A percentile compares a stretch with the other conserved stretches of the same genome.
Conservation (phyloP, 257 asterid genomes). For the Solanum pennellii region DNA sequence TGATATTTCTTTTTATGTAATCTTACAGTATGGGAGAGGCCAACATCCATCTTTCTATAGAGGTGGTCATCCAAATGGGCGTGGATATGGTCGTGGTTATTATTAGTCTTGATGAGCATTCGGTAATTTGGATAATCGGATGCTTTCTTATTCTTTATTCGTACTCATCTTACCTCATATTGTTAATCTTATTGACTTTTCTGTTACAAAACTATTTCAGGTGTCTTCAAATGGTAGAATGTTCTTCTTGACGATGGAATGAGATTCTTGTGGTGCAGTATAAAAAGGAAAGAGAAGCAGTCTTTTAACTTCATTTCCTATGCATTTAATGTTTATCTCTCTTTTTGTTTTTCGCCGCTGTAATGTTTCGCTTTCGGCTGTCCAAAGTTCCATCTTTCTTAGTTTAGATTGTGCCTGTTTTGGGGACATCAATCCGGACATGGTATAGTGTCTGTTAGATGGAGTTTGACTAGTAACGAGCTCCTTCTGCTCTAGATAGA, state of each 20-base stretch:
- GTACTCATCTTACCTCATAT: background rate
- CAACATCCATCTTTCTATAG: slow-evolving; percentile 23
- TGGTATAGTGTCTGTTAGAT: slow-evolving; percentile 11
- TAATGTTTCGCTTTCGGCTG: background rate
- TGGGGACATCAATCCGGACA: slow-evolving; percentile 7
- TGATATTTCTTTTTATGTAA: slow-evolving; percentile 5
- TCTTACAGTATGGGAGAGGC: slow-evolving; percentile 30
- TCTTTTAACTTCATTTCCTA: background rate
- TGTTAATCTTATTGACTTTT: slow-evolving; percentile 1
- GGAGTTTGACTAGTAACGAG: slow-evolving; percentile 11
- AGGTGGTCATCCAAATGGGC: slow-evolving; percentile 29
- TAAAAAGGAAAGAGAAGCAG: background rate
- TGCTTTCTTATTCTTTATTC: background rate
- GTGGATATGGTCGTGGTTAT: slow-evolving; percentile 25
- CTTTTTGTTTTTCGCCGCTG: background rate
- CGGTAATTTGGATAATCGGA: slow-evolving; percentile 14
- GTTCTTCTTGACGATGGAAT: background rate
- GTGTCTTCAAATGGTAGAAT: slow-evolving; percentile 1
- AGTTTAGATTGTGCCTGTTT: slow-evolving; percentile 12
- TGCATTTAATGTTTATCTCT: background rate
- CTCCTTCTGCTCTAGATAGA: slow-evolving; percentile 12
- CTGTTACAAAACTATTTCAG: slow-evolving; percentile 3
- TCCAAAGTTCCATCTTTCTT: slow-evolving; percentile 4
- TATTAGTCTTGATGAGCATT: slow-evolving; percentile 19
- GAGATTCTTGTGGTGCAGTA: background rate